Base-by-base conservation (phyloP, 2,329 filamentous ascomycete species). In the Stemphylium lycopersici region DNA sequence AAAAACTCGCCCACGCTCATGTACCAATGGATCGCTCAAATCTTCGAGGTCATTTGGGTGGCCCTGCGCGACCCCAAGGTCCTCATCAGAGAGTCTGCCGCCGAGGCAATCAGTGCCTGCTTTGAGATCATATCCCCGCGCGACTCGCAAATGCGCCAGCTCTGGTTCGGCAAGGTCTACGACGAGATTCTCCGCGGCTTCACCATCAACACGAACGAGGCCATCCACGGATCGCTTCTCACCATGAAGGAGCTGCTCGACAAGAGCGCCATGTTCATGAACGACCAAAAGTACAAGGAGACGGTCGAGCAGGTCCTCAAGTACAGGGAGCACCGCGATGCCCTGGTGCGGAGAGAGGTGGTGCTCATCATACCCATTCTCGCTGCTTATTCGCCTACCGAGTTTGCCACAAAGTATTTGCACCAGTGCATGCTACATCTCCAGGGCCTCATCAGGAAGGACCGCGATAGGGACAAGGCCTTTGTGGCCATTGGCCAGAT, bases 261-360 rank as follows among this genome's bases (percentile, higher is more conserved):
- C 59, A 93, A 96, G 73, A 95, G 95, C 48, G 93, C 92, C 66
- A 99, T 99, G 93, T 99, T 96, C 76, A 98, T 99, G 95, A 92
- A 96, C 68, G 90, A 93, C 34, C 87, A 93, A 36, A 77, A 78
- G 71, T 99, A 98, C 75, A 86, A 89, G 54, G 91, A 96, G 65
- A 89, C 91, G 10, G 98, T 93, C 73, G 95, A 99, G 59, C 93
- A 95, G 59, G 90, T 97, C 32, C 87, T 93, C 62, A 89, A 90
- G 58, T 90, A 96, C 74, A 96, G 96, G 75, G 95, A 99, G 65
- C 91, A 98, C 66, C 87, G 91, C 48, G 96, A 99, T 65, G 80
- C 87, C 3, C 89, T 92, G 32, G 95, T 98, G 63, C 85, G 93
- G 49, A 90, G 90, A 67, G 96, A 96, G 6, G 90, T 98, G 29